Conservation (phyloP, 441 rosid species). For the Erodium chrysanthum region DNA sequence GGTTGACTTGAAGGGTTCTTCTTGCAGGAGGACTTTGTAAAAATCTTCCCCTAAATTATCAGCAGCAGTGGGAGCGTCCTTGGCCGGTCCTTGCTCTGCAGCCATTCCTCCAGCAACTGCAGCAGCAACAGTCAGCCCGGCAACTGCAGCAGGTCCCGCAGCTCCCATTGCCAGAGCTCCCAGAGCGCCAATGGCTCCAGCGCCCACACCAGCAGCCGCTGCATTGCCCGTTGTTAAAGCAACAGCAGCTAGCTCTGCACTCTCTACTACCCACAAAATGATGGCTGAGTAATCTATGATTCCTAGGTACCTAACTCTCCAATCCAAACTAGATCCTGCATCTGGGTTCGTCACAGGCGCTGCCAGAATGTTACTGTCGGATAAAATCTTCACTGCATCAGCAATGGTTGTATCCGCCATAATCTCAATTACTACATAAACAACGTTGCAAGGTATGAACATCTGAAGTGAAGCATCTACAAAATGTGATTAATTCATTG, state of each 20-base stretch:
- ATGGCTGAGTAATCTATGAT: constrained; percentile 66
- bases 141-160: constrained; percentile 58
- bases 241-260: constrained; percentile 58
- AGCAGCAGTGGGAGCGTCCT: constrained; percentile 17
- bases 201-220: not conserved
- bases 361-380: constrained; percentile 60
- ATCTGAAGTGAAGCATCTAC: not conserved
- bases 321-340: constrained; percentile 35
- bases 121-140: constrained; percentile 58
- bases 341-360: constrained; percentile 63
- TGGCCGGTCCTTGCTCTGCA: constrained; percentile 42
- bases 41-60: constrained; percentile 59
- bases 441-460: not conserved
- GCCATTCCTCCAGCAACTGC: constrained; percentile 64
- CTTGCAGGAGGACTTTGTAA: constrained; percentile 60
- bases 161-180: constrained; percentile 60
- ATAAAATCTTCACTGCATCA: constrained; percentile 60
- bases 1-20: constrained; percentile 89
- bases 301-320: constrained; percentile 67
- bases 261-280: constrained; percentile 73
- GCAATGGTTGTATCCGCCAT: constrained; percentile 53
- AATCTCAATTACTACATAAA: constrained; percentile 58
- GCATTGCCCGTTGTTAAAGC: constrained; percentile 36
- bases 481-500: not conserved
- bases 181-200: constrained; percentile 42